phyloP scores from a whole-genome alignment of 306 rosid species.

The cucumber (Cucumis sativus) region Cucumber_9930_V3 NC_026657.2:9701001-9701500 shows the following conservation, averaged over 20 bases:
- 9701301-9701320: neutral
- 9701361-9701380: neutral
- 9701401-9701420: constrained; percentile 14
- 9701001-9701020: neutral
- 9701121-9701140: neutral
- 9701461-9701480: constrained; percentile 37
- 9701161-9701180: neutral
- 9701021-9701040: neutral
- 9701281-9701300: neutral
- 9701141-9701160: neutral
- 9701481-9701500: constrained; percentile 47
- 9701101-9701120: neutral
- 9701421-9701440: constrained; percentile 93
- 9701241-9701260: neutral
- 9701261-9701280: neutral
- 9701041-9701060: neutral
- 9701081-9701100: neutral
- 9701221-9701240: neutral
- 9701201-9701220: neutral
- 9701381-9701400: neutral
- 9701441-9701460: constrained; percentile 73
- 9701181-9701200: neutral
- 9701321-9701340: neutral
- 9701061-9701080: neutral
- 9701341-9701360: too few species aligned